Evolutionary conservation across 768 basidiomycete species (phyloP).

Genomic region (Clitopilus passeckerianus): DNA sequence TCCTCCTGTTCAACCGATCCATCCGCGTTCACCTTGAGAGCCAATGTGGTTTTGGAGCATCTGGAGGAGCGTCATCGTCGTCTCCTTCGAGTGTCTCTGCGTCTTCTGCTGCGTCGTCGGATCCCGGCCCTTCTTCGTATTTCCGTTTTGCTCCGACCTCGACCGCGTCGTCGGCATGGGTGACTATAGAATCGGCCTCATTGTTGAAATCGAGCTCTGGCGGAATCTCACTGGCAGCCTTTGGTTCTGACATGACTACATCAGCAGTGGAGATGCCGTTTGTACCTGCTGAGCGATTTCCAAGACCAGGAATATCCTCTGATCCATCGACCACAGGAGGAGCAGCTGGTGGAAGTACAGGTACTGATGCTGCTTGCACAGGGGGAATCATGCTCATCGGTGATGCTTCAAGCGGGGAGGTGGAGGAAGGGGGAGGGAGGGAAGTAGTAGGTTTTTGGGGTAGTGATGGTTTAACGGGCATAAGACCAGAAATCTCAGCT

Average conservation of each 20-base stretch:
- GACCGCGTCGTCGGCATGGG: constrained; percentile 11
- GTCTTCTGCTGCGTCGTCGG: constrained; percentile 35
- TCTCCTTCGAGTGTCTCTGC: constrained; percentile 46
- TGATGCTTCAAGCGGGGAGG: constrained; percentile 24
- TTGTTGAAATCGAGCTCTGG: constrained; percentile 22
- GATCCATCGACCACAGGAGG: constrained; percentile 13
- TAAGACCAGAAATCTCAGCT: constrained; percentile 71
- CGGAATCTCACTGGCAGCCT: background rate
- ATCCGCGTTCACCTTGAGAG: constrained; percentile 80
- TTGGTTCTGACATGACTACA: background rate
- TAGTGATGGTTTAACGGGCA: constrained; percentile 39
- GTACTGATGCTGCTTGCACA: background rate
- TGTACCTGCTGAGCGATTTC: constrained; percentile 9
- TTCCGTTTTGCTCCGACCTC: constrained; percentile 37
- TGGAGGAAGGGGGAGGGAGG: constrained; percentile 19
- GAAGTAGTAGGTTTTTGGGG: constrained; percentile 31
- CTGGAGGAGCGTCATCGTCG: constrained; percentile 41
- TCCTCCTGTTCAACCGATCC: constrained; percentile 95
- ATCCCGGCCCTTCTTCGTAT: constrained; percentile 41
- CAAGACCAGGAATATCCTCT: constrained; percentile 35
- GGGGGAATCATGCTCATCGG: constrained; percentile 20
- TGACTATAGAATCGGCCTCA: constrained; percentile 10
- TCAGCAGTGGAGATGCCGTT: background rate
- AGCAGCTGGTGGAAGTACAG: background rate
- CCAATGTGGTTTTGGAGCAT: constrained; percentile 26